These are phyloP conservation scores for Acacia pycnantha DNA, from an alignment of 331 rosid genomes.

Conservation along the genomic window DNA sequence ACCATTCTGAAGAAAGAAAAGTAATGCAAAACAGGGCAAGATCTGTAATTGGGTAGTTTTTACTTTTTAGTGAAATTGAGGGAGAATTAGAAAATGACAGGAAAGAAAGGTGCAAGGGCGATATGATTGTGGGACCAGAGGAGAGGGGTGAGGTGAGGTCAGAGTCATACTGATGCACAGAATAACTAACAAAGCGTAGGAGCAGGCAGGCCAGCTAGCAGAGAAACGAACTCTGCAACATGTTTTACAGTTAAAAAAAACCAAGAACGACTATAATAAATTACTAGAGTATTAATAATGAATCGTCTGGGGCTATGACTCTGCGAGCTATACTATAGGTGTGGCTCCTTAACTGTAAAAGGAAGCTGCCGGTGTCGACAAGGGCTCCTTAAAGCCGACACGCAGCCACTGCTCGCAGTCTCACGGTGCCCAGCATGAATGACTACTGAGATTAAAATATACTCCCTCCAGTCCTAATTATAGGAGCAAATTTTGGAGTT, in stretches of 20 bases:
- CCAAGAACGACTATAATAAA: not conserved
- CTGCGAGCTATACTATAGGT: not conserved
- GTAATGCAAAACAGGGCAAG: not conserved
- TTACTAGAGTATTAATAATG: not conserved
- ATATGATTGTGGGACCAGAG: not conserved
- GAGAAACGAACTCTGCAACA: not conserved
- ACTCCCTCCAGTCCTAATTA: too few relatives aligned
- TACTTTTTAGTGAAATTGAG: not conserved
- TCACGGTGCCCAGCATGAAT: not conserved
- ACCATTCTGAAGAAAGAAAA: not conserved
- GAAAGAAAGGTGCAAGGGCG: not conserved
- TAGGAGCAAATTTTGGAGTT: too few relatives aligned
- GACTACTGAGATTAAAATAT: too few relatives aligned
- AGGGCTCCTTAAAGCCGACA: not conserved
- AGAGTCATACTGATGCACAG: not conserved
- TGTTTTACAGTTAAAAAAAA: not conserved
- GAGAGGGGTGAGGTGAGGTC: not conserved
- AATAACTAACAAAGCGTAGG: not conserved
- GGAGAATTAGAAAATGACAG: not conserved
- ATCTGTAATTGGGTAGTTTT: not conserved
- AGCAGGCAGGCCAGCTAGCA: not conserved
- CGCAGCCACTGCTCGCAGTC: not conserved
- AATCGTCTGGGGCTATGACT: not conserved
- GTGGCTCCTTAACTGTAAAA: not conserved
- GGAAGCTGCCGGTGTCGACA: constrained; percentile 25